These are phyloP conservation scores for Trichoderma cornu-damae DNA, from an alignment of 2,329 filamentous ascomycete genomes.

Conservation along the genomic window DNA sequence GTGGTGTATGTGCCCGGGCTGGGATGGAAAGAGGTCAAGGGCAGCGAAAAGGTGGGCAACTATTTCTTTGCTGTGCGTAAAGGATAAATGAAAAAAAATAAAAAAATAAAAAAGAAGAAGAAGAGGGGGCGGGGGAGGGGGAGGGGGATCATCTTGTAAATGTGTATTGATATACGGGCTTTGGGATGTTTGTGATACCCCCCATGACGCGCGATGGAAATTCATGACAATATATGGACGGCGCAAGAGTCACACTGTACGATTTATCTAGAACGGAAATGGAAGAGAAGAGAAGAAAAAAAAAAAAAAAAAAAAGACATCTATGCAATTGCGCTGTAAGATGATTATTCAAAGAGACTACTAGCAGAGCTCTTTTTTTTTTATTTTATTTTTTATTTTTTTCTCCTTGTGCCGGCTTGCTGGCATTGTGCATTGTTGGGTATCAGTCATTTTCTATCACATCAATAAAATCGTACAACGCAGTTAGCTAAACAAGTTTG, in stretches of 20 bases:
- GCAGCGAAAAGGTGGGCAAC: constrained; percentile 83
- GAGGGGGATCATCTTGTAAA: not conserved
- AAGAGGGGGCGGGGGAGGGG: no score
- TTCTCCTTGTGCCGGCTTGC: not conserved
- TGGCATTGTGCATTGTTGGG: constrained; percentile 6
- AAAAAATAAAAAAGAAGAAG: no score
- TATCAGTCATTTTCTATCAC: constrained; percentile 6
- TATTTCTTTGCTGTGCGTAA: constrained; percentile 86
- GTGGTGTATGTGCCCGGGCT: constrained; percentile 86
- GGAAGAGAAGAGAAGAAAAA: no score
- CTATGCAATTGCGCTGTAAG: no score
- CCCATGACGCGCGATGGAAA: not conserved
- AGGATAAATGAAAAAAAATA: constrained; percentile 22
- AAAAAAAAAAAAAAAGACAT: no score
- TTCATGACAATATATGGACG: not conserved
- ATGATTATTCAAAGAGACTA: no score
- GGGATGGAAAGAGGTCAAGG: constrained; percentile 79
- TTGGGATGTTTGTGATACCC: constrained; percentile 11
- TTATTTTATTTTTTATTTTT: no score
- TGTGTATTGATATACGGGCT: constrained; percentile 10
- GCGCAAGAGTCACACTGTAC: constrained; percentile 4
- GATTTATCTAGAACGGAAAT: not conserved
- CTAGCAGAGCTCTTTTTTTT: no score
- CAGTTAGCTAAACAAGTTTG: no score
- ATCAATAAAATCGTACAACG: not conserved